Evolutionary conservation across 441 rosid species (phyloP), one percentile per base, ranked within the genome.

Genomic region (Lagerstroemia fauriei): DNA sequence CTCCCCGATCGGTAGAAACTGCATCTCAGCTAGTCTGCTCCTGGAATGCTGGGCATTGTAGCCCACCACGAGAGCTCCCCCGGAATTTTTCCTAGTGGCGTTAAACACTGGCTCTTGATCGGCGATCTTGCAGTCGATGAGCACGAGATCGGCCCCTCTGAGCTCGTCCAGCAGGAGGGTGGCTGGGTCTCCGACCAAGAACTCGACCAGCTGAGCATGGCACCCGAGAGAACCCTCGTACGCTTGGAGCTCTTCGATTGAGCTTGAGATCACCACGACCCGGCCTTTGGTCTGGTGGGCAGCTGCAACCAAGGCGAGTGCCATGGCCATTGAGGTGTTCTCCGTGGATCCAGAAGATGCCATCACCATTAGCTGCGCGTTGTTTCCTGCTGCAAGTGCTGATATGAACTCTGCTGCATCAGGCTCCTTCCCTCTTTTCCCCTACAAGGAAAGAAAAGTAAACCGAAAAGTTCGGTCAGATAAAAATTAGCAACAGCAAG

Each of bases 241-340:
- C 13, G 74, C 80, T 11, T 68, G 8, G 34, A 72, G 34, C 27
- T 75, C 74, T 13, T 86, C 78, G 1, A n/a, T 25, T 34, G 75
- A 57, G 4, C 71, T 68, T 25, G 85, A 73, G 75, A 89, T 73
- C 69, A 88, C 88, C 25, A 87, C 82, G 0, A 88, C 86, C 4
- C 84, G 77, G 48, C 94, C 90, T 0, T 88, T 85, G 0, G 92
- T 90, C 76, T 90, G 92, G 44, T 80, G 81, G 0, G 92, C 89
- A 0, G 93, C 93, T 1, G 92, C 90, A 3, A 89, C 83, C 3
- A 90, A 78, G 6, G 90, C 85, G 77, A 84, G 75, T 88, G 66
- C 70, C 79, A 69, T 24, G 47, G 81, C 70, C 79, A 69, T 24
- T 27, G 81, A 31, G 24, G 63, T 3, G 0, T 69, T 72, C 46